Evolutionary conservation across 805 yeast species (phyloP).

Genomic region (Yamadazyma akitaensis): DNA sequence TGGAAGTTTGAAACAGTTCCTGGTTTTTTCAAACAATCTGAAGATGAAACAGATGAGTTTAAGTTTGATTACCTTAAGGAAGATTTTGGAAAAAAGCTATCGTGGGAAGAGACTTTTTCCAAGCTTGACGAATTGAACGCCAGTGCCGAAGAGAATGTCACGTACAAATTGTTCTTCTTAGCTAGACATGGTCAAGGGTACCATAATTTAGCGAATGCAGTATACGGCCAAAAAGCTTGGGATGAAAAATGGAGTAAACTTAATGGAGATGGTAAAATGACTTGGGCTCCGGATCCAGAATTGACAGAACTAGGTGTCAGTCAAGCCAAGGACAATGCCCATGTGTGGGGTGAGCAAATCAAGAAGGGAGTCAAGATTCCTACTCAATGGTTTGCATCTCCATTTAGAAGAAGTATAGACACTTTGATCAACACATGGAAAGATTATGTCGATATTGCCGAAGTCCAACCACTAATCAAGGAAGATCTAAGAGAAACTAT

Average conservation of each 20-base stretch:
- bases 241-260: slow-evolving; percentile 42
- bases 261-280: slow-evolving; percentile 44
- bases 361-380: slow-evolving; percentile 33
- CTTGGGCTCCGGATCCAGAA: slow-evolving; percentile 53
- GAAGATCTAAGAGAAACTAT: slow-evolving; percentile 49
- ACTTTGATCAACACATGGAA: slow-evolving; percentile 49
- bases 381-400: slow-evolving; percentile 44
- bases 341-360: slow-evolving; percentile 31
- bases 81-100: slow-evolving; percentile 39
- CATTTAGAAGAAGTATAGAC: slow-evolving; percentile 49
- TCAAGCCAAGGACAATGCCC: slow-evolving; percentile 44
- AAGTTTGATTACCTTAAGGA: slow-evolving; percentile 40
- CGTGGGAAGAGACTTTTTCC: slow-evolving; percentile 32
- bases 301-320: slow-evolving; percentile 44
- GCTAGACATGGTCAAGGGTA: slow-evolving; percentile 56
- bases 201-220: slow-evolving; percentile 46
- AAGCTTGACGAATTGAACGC: slow-evolving; percentile 36
- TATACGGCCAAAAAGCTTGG: slow-evolving; percentile 47
- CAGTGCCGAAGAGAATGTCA: slow-evolving; percentile 20
- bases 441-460: slow-evolving; percentile 22
- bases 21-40: slow-evolving; percentile 44
- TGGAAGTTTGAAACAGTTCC: slow-evolving; percentile 42
- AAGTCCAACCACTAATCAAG: slow-evolving; percentile 34
- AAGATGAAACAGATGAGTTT: slow-evolving; percentile 37
- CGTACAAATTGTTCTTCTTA: slow-evolving; percentile 44